A percentile compares a stretch with the other conserved stretches of the same genome.
These are phyloP conservation scores for Pichia paraexigua DNA, from an alignment of 805 yeast species.

Conservation along the genomic window DNA sequence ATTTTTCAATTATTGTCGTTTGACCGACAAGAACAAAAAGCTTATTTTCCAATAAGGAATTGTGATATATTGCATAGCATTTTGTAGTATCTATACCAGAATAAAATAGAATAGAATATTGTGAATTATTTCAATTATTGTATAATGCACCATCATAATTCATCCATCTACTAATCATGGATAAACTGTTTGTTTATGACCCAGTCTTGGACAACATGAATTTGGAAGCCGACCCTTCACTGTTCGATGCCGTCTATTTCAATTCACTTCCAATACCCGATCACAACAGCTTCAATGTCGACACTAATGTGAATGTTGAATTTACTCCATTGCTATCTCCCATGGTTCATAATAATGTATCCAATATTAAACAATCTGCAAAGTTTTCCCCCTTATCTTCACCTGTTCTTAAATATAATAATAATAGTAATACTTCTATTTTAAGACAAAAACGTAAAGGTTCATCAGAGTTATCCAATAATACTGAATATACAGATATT, in stretches of 20 bases:
- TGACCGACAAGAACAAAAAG: no score
- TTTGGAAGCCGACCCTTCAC: not conserved
- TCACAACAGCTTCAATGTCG: not conserved
- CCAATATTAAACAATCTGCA: not conserved
- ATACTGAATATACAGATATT: conserved; percentile 14
- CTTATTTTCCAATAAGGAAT: no score
- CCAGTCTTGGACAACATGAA: not conserved
- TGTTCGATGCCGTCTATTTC: not conserved
- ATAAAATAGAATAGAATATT: no score
- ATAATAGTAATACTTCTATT: conserved; percentile 4
- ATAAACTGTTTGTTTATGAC: not conserved
- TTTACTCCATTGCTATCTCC: conserved; percentile 73
- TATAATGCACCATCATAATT: no score
- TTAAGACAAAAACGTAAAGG: conserved; percentile 17
- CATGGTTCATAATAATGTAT: conserved; percentile 34
- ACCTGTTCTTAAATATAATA: conserved; percentile 44
- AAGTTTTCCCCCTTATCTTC: conserved; percentile 51
- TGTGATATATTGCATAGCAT: no score
- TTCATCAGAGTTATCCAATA: conserved; percentile 8
- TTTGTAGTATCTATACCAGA: no score
- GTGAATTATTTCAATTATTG: no score
- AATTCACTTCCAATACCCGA: not conserved
- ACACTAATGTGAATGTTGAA: not conserved
- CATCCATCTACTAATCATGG: not conserved
- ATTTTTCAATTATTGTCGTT: no score